Conservation (phyloP, 2,329 filamentous ascomycete genomes). For the Cordyceps farinosa region DNA sequence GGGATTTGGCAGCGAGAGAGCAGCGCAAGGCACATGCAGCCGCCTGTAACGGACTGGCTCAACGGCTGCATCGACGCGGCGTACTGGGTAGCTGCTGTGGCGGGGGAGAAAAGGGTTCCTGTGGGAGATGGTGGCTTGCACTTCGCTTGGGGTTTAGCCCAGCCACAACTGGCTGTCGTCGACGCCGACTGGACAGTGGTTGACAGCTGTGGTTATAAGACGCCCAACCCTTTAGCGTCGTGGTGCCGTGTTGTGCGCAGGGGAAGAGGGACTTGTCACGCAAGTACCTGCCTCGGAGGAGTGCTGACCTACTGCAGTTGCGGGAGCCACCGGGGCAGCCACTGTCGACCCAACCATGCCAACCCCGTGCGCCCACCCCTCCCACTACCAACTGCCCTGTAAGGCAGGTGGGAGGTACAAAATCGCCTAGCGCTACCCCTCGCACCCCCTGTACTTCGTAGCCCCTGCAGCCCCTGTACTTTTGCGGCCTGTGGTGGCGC, state of each 20-base stretch:
- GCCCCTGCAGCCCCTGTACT: background rate
- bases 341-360: background rate
- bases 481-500: background rate
- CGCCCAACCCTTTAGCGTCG: background rate
- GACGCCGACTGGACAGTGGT: conserved; percentile 1
- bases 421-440: background rate
- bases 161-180: background rate
- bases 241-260: background rate
- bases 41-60: background rate
- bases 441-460: background rate
- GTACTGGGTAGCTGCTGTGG: background rate
- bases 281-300: background rate
- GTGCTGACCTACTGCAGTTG: background rate
- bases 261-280: background rate
- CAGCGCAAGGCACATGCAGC: conserved; percentile 1
- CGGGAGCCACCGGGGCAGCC: background rate
- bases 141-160: conserved; percentile 9
- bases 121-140: conserved; percentile 15
- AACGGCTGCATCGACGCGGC: conserved; percentile 6
- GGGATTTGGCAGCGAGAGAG: background rate
- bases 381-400: conserved; percentile 11
- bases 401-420: conserved; percentile 12
- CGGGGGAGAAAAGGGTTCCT: background rate
- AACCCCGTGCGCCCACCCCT: background rate
- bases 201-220: background rate